Evolutionary conservation across 2,329 filamentous ascomycete genomes (phyloP).

Genomic region (Fusarium domesticum): DNA sequence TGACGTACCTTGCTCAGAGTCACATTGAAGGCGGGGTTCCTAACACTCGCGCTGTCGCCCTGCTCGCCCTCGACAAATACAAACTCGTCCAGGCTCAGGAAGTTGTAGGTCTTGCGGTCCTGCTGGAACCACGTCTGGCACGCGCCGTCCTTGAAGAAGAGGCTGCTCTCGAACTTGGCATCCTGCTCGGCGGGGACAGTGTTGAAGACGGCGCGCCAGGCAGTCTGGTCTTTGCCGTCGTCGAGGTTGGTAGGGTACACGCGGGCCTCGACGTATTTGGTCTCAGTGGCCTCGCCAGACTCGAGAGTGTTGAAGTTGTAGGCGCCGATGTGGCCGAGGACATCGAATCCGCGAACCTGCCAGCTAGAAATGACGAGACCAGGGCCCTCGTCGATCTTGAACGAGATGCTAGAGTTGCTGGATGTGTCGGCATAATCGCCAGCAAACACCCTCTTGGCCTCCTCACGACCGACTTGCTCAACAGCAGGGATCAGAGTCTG

Average conservation of each 20-base stretch:
- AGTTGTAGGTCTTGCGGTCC: slow-evolving; percentile 35
- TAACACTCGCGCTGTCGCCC: slow-evolving; percentile 15
- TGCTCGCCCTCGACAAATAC: slow-evolving; percentile 22
- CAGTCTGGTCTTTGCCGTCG: slow-evolving; percentile 16
- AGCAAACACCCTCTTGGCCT: slow-evolving; percentile 31
- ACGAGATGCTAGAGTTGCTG: slow-evolving; percentile 40
- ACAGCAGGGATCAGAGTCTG: slow-evolving; percentile 39
- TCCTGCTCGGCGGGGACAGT: slow-evolving; percentile 12
- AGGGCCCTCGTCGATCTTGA: slow-evolving; percentile 38
- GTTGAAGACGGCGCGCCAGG: slow-evolving; percentile 36
- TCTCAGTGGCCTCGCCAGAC: slow-evolving; percentile 6
- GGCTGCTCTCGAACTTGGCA: slow-evolving; percentile 16
- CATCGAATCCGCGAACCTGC: slow-evolving; percentile 40
- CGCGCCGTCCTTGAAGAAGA: slow-evolving; percentile 30
- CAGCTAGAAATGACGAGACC: slow-evolving; percentile 40
- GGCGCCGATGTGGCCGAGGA: slow-evolving; percentile 35
- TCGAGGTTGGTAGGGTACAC: slow-evolving; percentile 31
- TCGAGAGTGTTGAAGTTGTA: slow-evolving; percentile 24
- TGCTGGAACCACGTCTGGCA: slow-evolving; percentile 34
- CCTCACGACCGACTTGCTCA: slow-evolving; percentile 40
- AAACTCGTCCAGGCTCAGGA: slow-evolving; percentile 32
- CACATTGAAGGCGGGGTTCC: slow-evolving; percentile 28
- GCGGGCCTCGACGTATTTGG: slow-evolving; percentile 23
- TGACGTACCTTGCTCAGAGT: slow-evolving; percentile 29
- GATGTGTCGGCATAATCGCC: slow-evolving; percentile 39